These are phyloP conservation scores for Carnegiea gigantea DNA, from an alignment of 179 eudicot genomes.

Conservation along the genomic window DNA sequence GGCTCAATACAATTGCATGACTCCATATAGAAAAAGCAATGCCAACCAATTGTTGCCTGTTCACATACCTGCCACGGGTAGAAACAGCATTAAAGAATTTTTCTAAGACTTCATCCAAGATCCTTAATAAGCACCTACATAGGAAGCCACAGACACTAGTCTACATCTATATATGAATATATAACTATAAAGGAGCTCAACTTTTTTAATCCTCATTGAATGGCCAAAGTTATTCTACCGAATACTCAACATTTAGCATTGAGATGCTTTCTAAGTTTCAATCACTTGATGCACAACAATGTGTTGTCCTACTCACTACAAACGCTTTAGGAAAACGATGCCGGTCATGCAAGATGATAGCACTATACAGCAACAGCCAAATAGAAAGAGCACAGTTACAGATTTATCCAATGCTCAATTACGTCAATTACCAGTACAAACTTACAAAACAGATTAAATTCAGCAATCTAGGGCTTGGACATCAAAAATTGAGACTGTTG, in stretches of 20 bases:
- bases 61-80: slow-evolving; percentile 36
- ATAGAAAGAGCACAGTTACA: background rate
- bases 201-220: background rate
- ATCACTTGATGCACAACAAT: background rate
- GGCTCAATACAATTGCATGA: slow-evolving; percentile 88
- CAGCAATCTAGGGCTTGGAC: background rate
- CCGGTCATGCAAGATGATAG: background rate
- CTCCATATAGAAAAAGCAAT: slow-evolving; percentile 51
- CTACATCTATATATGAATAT: background rate
- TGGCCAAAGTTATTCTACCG: background rate
- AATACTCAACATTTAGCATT: background rate
- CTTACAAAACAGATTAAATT: background rate
- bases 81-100: background rate
- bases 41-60: slow-evolving; percentile 21
- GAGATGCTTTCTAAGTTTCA: background rate
- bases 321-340: background rate
- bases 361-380: background rate
- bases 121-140: background rate
- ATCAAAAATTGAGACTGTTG: too few relatives aligned
- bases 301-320: background rate
- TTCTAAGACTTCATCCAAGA: background rate
- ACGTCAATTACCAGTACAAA: background rate
- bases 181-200: background rate
- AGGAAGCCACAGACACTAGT: background rate
- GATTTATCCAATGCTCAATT: background rate